Percentiles rank a stretch among this genome's conserved stretches.
Evolutionary conservation across 257 asterid species (phyloP).

Genomic region (Gentiana macrophylla): DNA sequence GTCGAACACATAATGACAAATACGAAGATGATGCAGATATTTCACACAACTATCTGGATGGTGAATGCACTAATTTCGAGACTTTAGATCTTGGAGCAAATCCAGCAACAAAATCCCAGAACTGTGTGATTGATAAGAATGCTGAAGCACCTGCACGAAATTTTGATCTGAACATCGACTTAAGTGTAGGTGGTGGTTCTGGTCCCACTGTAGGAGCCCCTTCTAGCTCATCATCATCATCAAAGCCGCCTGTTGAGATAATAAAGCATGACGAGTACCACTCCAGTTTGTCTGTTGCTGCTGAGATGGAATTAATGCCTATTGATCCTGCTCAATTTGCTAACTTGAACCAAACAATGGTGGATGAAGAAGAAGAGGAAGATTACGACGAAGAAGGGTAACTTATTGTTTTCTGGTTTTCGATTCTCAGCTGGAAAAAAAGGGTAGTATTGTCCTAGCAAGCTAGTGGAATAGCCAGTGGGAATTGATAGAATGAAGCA

Average conservation of each 20-base stretch:
- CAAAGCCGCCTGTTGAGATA: conserved; percentile 17
- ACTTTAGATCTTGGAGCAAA: conserved; percentile 17
- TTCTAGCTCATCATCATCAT: conserved; percentile 13
- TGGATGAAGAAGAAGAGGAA: conserved; percentile 60
- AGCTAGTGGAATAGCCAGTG: too few relatives aligned
- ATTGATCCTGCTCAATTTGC: conserved; percentile 43
- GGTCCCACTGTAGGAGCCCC: conserved; percentile 17
- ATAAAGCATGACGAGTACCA: conserved; percentile 28
- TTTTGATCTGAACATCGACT: conserved; percentile 58
- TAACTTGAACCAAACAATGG: conserved; percentile 18
- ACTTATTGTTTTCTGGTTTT: neutral
- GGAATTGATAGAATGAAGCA: too few relatives aligned
- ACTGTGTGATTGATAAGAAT: conserved; percentile 9
- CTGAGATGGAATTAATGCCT: conserved; percentile 41
- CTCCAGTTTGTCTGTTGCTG: conserved; percentile 40
- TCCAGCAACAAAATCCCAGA: conserved; percentile 5
- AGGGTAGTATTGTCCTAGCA: too few relatives aligned
- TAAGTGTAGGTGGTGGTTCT: conserved; percentile 36
- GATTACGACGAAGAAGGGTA: conserved; percentile 58
- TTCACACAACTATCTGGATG: conserved; percentile 21
- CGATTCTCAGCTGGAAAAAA: too few relatives aligned
- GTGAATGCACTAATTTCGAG: conserved; percentile 11
- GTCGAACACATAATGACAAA: conserved; percentile 24
- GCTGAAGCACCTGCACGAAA: conserved; percentile 27
- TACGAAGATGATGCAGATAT: conserved; percentile 26